phyloP scores from a whole-genome alignment of 2,329 filamentous ascomycete species.

The Pseudogymnoascus sp. region DNA sequence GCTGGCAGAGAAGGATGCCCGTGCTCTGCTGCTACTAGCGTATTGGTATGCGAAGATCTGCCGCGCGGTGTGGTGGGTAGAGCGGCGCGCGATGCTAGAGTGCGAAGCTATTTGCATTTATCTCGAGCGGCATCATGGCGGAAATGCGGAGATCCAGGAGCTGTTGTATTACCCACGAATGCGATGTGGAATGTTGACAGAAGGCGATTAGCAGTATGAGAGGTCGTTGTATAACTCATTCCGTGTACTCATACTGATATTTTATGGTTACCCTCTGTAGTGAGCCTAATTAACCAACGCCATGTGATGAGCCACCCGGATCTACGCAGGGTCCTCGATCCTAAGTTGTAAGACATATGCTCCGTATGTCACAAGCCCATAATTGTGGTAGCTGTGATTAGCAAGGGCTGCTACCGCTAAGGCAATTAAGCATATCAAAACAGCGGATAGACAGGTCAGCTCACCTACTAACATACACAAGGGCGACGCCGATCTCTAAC shows the following conservation, averaged over 20 bases:
- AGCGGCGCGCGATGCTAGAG: conserved; percentile 38
- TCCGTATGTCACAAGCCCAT: background rate
- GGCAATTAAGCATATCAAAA: background rate
- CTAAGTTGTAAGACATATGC: background rate
- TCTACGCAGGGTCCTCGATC: background rate
- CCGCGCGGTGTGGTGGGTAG: conserved; percentile 40
- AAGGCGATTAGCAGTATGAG: background rate
- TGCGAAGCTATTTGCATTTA: conserved; percentile 41
- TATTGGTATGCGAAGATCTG: conserved; percentile 47
- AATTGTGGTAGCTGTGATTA: background rate
- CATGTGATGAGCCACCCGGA: background rate
- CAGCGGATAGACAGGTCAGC: no score
- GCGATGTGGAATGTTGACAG: background rate
- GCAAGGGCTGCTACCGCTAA: no score
- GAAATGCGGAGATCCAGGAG: conserved; percentile 16
- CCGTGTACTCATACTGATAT: background rate
- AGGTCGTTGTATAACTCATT: background rate
- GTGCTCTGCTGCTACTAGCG: conserved; percentile 45
- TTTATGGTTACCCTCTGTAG: background rate
- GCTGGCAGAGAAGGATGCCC: conserved; percentile 42
- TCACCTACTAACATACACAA: no score
- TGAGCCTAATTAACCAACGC: background rate
- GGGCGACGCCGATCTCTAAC: no score
- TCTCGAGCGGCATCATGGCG: conserved; percentile 29
- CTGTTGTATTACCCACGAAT: conserved; percentile 18